phyloP scores from a whole-genome alignment of 352 stramenopile species.

The Aphanomyces astaci region DNA sequence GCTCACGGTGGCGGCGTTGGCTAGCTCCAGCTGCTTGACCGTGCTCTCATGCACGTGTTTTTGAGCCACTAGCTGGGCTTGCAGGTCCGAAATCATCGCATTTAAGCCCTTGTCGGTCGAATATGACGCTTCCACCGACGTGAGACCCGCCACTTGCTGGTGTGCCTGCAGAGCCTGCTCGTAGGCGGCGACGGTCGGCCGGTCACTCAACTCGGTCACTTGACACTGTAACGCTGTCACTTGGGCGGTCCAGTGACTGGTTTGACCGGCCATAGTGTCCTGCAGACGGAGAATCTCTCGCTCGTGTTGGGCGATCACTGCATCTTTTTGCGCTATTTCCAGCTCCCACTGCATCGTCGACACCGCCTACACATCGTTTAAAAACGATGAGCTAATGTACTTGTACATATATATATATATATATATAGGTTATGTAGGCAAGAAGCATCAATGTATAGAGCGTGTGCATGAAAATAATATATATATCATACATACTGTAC shows the following conservation, averaged over 20 bases:
- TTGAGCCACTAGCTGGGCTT: not conserved
- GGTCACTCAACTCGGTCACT: not conserved
- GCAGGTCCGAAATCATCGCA: not conserved
- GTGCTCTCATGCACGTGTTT: conserved; percentile 15
- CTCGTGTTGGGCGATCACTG: conserved; percentile 31
- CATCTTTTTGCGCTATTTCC: conserved; percentile 56
- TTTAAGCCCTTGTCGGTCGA: not conserved
- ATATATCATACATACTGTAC: too few species aligned
- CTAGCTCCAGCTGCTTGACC: conserved; percentile 41
- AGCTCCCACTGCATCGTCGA: conserved; percentile 32
- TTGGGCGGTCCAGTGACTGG: not conserved
- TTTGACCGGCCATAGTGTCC: conserved; percentile 31
- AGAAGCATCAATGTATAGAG: too few species aligned
- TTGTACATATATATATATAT: too few species aligned
- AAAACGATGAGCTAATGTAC: not conserved
- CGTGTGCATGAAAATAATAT: too few species aligned
- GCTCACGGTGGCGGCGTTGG: conserved; percentile 65
- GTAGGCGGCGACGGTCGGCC: not conserved
- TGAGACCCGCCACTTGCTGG: not conserved
- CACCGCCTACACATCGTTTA: not conserved
- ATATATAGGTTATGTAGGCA: too few species aligned
- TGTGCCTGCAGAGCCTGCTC: not conserved
- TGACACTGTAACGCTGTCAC: not conserved
- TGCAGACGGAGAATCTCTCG: conserved; percentile 32
- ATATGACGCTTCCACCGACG: not conserved